Evolutionary conservation across 768 basidiomycete genomes (phyloP).

Genomic region (Russula earlei): DNA sequence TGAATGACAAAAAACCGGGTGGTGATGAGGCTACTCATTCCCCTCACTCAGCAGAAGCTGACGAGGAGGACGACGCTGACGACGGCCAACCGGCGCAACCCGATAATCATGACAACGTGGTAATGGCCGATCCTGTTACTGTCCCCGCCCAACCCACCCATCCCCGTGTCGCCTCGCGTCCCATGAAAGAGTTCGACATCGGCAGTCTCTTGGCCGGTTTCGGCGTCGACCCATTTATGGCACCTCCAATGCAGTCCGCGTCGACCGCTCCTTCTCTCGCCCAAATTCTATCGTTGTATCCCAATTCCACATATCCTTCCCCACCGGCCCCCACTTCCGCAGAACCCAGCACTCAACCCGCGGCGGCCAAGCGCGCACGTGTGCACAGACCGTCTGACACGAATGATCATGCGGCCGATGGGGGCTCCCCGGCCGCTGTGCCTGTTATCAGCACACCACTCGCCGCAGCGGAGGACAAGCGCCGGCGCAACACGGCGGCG

Average conservation of each 20-base stretch:
- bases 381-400: slow-evolving; percentile 37
- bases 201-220: slow-evolving; percentile 30
- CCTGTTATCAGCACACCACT: slow-evolving; percentile 24
- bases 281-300: slow-evolving; percentile 58
- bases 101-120: slow-evolving; percentile 52
- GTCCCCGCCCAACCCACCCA: slow-evolving; percentile 23
- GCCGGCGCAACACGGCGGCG: slow-evolving; percentile 87
- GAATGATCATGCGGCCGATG: slow-evolving; percentile 26
- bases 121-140: slow-evolving; percentile 40
- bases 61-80: slow-evolving; percentile 20
- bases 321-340: slow-evolving; percentile 17
- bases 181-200: slow-evolving; percentile 36
- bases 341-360: not conserved
- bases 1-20: slow-evolving; percentile 28
- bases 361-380: slow-evolving; percentile 20
- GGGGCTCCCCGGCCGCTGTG: slow-evolving; percentile 21
- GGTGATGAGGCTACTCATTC: slow-evolving; percentile 6
- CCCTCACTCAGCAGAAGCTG: slow-evolving; percentile 30
- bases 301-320: slow-evolving; percentile 22
- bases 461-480: slow-evolving; percentile 74
- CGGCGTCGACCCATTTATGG: slow-evolving; percentile 36
- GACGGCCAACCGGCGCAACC: slow-evolving; percentile 30
- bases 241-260: slow-evolving; percentile 26
- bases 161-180: slow-evolving; percentile 24
- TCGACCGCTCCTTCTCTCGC: slow-evolving; percentile 46